Percentiles rank a stretch among this genome's conserved stretches.
Evolutionary conservation across 495 filamentous ascomycete genomes (phyloP).

Genomic region (Trichoderma virens): DNA sequence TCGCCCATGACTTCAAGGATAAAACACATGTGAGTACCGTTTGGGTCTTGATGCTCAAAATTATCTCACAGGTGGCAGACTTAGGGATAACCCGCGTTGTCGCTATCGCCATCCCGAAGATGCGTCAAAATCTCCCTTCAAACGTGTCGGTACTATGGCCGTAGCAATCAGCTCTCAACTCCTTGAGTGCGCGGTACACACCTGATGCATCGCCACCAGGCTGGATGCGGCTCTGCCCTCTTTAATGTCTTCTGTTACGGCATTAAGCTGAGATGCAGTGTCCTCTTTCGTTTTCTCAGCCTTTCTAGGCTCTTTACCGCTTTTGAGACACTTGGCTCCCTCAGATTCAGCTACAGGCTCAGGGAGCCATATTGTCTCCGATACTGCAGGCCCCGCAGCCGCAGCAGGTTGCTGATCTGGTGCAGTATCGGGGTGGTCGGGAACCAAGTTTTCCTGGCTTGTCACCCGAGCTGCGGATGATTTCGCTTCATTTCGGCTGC

Average conservation of each 20-base stretch:
- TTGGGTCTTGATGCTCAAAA: background rate
- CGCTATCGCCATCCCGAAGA: background rate
- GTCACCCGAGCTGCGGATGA: too few relatives aligned
- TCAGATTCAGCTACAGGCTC: too few relatives aligned
- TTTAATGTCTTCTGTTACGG: background rate
- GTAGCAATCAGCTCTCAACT: background rate
- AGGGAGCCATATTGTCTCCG: too few relatives aligned
- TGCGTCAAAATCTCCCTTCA: background rate
- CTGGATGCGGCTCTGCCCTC: background rate
- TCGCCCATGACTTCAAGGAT: background rate
- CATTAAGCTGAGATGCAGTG: background rate
- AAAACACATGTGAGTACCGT: background rate
- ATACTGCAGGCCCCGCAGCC: too few relatives aligned
- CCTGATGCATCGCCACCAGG: background rate
- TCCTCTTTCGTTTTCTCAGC: too few relatives aligned
- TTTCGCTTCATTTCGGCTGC: too few relatives aligned
- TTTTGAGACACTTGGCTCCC: too few relatives aligned
- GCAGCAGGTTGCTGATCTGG: too few relatives aligned
- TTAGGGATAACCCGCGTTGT: background rate
- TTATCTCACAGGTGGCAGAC: background rate
- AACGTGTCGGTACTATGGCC: background rate
- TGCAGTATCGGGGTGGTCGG: too few relatives aligned
- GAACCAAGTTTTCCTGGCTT: too few relatives aligned
- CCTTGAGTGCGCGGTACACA: background rate
- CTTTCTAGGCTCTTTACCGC: too few relatives aligned